Conservation (phyloP, 2,329 filamentous ascomycete species). For the Cryoendolithus antarcticus region DNA sequence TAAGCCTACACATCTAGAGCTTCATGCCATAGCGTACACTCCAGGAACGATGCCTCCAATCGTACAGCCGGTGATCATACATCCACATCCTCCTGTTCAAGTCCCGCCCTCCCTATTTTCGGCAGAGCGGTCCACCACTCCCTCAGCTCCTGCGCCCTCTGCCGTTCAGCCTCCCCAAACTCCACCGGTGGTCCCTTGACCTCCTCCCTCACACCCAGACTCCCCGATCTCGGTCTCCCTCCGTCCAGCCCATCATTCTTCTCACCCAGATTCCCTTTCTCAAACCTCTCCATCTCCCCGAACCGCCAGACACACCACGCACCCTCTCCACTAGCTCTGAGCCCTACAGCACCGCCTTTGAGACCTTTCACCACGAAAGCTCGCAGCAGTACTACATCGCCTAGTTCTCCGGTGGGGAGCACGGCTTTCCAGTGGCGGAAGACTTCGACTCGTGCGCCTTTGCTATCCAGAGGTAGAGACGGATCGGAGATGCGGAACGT, state of each 20-base stretch:
- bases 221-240: slow-evolving; percentile 1
- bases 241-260: slow-evolving; percentile 9
- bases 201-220: slow-evolving; percentile 25
- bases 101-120: background rate
- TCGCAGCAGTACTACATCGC: slow-evolving; percentile 34
- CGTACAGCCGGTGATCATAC: too few species aligned
- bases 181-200: slow-evolving; percentile 35
- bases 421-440: slow-evolving; percentile 32
- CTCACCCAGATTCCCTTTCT: slow-evolving; percentile 9
- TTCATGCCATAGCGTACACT: too few species aligned
- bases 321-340: slow-evolving; percentile 18
- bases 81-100: too few species aligned
- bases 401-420: slow-evolving; percentile 28
- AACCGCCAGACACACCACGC: slow-evolving; percentile 38
- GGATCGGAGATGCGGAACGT: slow-evolving; percentile 30
- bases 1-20: too few species aligned
- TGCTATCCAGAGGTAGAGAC: slow-evolving; percentile 9
- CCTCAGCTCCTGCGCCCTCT: slow-evolving; percentile 27
- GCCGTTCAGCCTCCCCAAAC: slow-evolving; percentile 33
- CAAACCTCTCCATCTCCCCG: slow-evolving; percentile 6
- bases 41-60: too few species aligned
- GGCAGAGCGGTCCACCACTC: slow-evolving; percentile 24
- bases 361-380: slow-evolving; percentile 30
- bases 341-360: slow-evolving; percentile 10
- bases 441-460: slow-evolving; percentile 24